Conservation (phyloP, 495 filamentous ascomycete species). For the Penicillium pulvis region DNA sequence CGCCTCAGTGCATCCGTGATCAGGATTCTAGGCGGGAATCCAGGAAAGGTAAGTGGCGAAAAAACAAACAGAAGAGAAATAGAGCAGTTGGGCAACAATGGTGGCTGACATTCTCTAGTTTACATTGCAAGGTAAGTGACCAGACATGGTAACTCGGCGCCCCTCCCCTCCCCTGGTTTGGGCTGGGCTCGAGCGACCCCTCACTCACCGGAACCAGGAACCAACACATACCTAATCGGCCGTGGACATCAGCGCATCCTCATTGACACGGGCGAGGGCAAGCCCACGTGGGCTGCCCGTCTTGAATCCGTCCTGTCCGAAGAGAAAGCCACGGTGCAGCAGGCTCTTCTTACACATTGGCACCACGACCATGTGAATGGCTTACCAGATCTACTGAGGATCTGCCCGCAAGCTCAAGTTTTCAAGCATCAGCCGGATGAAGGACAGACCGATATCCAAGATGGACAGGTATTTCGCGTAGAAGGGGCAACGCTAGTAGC, state of each 20-base stretch:
- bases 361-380: conserved; percentile 85
- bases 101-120: conserved; percentile 36
- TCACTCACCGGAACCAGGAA: conserved; percentile 45
- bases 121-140: conserved; percentile 51
- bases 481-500: conserved; percentile 78
- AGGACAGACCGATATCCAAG: conserved; percentile 52
- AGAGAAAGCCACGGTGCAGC: conserved; percentile 65
- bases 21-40: conserved; percentile 79
- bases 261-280: conserved; percentile 79
- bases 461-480: conserved; percentile 73
- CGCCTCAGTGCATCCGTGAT: conserved; percentile 66
- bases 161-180: neutral
- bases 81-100: conserved; percentile 2
- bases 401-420: conserved; percentile 58
- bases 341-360: conserved; percentile 83
- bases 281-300: conserved; percentile 56
- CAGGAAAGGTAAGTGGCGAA: conserved; percentile 61
- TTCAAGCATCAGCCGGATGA: conserved; percentile 53
- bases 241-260: conserved; percentile 66
- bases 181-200: neutral
- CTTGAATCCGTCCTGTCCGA: conserved; percentile 63
- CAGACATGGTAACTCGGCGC: conserved; percentile 1
- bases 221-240: conserved; percentile 87
- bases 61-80: neutral
- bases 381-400: conserved; percentile 61